Base-by-base conservation (phyloP, 139 green algal species). In the Gonium pectorale region DNA sequence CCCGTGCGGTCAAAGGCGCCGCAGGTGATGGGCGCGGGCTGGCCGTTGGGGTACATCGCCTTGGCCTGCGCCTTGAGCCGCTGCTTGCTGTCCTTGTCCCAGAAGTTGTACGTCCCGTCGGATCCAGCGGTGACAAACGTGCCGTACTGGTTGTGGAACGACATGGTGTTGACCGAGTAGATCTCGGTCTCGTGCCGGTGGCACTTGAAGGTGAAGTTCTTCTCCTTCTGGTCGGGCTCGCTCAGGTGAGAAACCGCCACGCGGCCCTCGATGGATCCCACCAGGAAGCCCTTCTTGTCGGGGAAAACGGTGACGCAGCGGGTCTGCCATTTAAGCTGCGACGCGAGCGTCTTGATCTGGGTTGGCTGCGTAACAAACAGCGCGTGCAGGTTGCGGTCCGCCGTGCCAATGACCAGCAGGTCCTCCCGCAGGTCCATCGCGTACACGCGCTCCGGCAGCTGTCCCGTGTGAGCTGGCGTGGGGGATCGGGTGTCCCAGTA, bases 11-110 rank as follows among this genome's bases (percentile, higher is more conserved):
- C 99, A 92, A 98, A 99, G 49, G 89, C 71, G 75, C 90, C 91
- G 87, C 91, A 97, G 5, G 95, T 84, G 87, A 99, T 99, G 29
- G 97, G 94, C 66, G 90, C 85, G 27, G 87, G 86, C 79, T 75
- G 64, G n/a, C 63, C 60, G 31, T 56, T 89, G 49, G 63, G 75
- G 67, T 79, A 86, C 11, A 64, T n/a, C 5, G 60, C 54, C 54
- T 79, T 83, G 52, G 74, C 68, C 63, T 84, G 60, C 63, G 94
- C 96, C 85, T 99, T 99, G 52, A 99, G 90, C 37, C 97, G 91
- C 91, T 99, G 97, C 92, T 99, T 99, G 81, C 40, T 91, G 88
- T 99, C 97, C 89, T 99, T 99, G 93, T 99, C 97, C 97, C 97
- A 99, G 78, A 99, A 99, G 91, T 99, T 99, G 91, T 97, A 99